phyloP scores from a whole-genome alignment of 345 rosid genomes.

The Chamaenerion angustifolium region DNA sequence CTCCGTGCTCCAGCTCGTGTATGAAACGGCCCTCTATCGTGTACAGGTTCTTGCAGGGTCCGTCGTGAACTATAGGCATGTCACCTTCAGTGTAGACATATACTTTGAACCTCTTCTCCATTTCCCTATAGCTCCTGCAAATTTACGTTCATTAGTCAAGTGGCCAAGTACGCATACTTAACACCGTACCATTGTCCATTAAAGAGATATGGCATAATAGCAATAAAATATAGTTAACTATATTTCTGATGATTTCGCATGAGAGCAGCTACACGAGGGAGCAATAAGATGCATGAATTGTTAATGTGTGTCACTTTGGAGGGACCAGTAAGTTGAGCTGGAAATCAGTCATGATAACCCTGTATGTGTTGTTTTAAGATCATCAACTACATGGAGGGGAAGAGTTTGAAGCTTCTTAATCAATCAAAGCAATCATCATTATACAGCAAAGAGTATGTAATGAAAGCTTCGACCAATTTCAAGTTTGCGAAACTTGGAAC shows the following conservation, averaged over 20 bases:
- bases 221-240: no score
- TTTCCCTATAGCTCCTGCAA: constrained; percentile 63
- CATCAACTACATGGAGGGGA: not conserved
- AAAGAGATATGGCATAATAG: not conserved
- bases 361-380: not conserved
- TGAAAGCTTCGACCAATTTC: no score
- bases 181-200: no score
- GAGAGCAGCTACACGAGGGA: no score
- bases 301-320: not conserved
- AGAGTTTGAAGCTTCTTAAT: not conserved
- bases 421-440: not conserved
- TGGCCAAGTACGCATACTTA: not conserved
- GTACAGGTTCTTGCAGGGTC: constrained; percentile 79
- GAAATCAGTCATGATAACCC: not conserved
- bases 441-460: not conserved
- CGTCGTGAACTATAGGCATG: constrained; percentile 55
- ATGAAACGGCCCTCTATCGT: constrained; percentile 83
- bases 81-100: constrained; percentile 80
- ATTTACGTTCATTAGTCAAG: not conserved
- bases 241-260: no score
- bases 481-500: not conserved
- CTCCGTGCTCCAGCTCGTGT: constrained; percentile 50
- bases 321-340: no score
- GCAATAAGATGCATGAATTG: not conserved
- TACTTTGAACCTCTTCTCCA: constrained; percentile 84